Conservation (phyloP, 139 green algal genomes). For the Auxenochlorella protothecoides region DNA sequence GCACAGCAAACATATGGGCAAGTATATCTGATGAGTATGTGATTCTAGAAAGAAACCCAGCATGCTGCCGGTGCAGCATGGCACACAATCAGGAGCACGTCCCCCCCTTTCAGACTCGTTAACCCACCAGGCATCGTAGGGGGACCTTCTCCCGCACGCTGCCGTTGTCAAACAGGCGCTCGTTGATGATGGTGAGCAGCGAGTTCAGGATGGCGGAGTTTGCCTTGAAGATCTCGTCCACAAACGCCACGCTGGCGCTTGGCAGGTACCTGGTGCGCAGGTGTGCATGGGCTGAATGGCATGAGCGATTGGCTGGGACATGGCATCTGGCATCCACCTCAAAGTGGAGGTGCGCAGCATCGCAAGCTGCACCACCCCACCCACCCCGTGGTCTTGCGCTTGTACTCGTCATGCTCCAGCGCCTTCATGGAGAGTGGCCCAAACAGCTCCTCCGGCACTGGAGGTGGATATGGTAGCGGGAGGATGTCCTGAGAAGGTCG, state of each 20-base stretch:
- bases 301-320: too few relatives aligned
- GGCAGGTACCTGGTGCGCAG: constrained; percentile 86
- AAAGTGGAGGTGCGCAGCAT: too few relatives aligned
- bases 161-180: constrained; percentile 96
- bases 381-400: constrained; percentile 74
- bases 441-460: constrained; percentile 92
- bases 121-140: constrained; percentile 54
- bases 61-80: neutral
- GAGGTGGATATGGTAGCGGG: too few relatives aligned
- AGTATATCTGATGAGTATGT: neutral
- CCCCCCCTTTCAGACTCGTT: too few relatives aligned
- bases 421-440: constrained; percentile 79
- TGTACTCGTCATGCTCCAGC: constrained; percentile 85
- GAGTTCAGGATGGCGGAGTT: constrained; percentile 95
- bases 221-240: constrained; percentile 90
- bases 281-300: neutral
- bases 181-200: constrained; percentile 91
- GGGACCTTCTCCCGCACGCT: constrained; percentile 55
- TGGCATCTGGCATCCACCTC: too few relatives aligned
- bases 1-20: too few relatives aligned
- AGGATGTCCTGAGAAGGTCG: too few relatives aligned
- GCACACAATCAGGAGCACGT: too few relatives aligned
- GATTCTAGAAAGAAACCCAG: neutral
- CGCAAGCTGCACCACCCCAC: neutral
- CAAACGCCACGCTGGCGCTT: constrained; percentile 77